These are phyloP conservation scores for Trametes cinnabarina DNA, from an alignment of 768 basidiomycete genomes.

Conservation along the genomic window DNA sequence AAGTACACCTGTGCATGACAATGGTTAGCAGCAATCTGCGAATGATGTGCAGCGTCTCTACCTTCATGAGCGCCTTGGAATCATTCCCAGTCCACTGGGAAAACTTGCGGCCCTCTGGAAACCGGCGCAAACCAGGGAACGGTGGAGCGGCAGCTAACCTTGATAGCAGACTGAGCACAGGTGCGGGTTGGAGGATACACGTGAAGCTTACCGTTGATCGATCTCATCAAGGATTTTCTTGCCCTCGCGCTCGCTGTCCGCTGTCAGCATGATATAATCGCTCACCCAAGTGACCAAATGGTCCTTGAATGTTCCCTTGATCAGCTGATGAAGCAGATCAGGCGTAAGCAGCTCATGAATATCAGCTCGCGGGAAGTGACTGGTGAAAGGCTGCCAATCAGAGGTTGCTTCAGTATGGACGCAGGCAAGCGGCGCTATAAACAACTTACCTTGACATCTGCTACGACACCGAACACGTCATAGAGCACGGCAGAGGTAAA, in stretches of 20 bases:
- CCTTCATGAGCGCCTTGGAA: slow-evolving; percentile 29
- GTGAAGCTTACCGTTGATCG: slow-evolving; percentile 9
- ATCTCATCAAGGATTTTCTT: slow-evolving; percentile 18
- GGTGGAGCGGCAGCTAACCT: too few relatives aligned
- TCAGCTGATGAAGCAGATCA: slow-evolving; percentile 25
- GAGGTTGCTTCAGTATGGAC: neutral
- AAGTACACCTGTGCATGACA: slow-evolving; percentile 15
- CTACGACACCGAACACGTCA: neutral
- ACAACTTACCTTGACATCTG: neutral
- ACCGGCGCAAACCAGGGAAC: neutral
- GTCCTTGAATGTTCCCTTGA: slow-evolving; percentile 27
- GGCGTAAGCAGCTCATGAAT: slow-evolving; percentile 22
- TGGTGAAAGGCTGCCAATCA: neutral
- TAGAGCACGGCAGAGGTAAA: neutral
- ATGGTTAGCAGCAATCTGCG: neutral
- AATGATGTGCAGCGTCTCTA: neutral
- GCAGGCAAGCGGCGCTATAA: neutral
- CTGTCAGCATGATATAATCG: slow-evolving; percentile 9
- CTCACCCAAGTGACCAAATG: slow-evolving; percentile 25
- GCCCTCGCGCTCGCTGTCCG: slow-evolving; percentile 1
- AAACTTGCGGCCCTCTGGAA: slow-evolving; percentile 23
- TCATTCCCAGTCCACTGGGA: slow-evolving; percentile 28
- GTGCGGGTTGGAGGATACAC: too few relatives aligned
- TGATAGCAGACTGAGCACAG: too few relatives aligned
- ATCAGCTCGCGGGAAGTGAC: slow-evolving; percentile 8